phyloP scores from a whole-genome alignment of 495 filamentous ascomycete genomes.

The Penicillium canariense region DNA sequence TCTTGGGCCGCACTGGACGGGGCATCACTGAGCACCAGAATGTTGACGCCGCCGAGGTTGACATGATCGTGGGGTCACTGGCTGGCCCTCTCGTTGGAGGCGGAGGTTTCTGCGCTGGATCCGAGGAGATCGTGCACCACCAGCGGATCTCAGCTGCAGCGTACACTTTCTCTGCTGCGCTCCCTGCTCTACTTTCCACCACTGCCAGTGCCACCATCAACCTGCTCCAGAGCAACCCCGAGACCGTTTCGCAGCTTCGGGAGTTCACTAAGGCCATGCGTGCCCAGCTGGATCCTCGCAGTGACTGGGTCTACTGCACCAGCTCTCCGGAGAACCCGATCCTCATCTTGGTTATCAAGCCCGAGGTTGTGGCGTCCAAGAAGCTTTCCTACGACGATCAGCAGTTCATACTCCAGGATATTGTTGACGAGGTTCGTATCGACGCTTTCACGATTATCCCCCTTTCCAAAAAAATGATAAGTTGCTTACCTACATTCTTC shows the following conservation, averaged over 20 bases:
- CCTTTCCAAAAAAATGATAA: neutral
- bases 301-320: slow-evolving; percentile 87
- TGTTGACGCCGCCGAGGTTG: slow-evolving; percentile 83
- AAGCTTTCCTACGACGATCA: slow-evolving; percentile 69
- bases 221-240: slow-evolving; percentile 78
- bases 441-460: neutral
- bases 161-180: slow-evolving; percentile 92
- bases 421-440: slow-evolving; percentile 81
- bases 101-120: slow-evolving; percentile 92
- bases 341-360: slow-evolving; percentile 80
- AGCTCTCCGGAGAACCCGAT: slow-evolving; percentile 83
- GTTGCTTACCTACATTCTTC: slow-evolving; percentile 7
- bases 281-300: slow-evolving; percentile 83
- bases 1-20: slow-evolving; percentile 84
- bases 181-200: slow-evolving; percentile 89
- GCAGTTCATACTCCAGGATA: slow-evolving; percentile 81
- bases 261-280: slow-evolving; percentile 82
- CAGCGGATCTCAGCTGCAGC: slow-evolving; percentile 86
- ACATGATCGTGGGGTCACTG: slow-evolving; percentile 94
- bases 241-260: slow-evolving; percentile 68
- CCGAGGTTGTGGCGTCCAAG: slow-evolving; percentile 72
- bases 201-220: slow-evolving; percentile 89
- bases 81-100: slow-evolving; percentile 87
- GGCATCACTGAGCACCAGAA: slow-evolving; percentile 95
- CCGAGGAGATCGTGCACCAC: slow-evolving; percentile 87